Conservation (phyloP, 768 basidiomycete genomes). For the Lactifluus subvellereus region DNA sequence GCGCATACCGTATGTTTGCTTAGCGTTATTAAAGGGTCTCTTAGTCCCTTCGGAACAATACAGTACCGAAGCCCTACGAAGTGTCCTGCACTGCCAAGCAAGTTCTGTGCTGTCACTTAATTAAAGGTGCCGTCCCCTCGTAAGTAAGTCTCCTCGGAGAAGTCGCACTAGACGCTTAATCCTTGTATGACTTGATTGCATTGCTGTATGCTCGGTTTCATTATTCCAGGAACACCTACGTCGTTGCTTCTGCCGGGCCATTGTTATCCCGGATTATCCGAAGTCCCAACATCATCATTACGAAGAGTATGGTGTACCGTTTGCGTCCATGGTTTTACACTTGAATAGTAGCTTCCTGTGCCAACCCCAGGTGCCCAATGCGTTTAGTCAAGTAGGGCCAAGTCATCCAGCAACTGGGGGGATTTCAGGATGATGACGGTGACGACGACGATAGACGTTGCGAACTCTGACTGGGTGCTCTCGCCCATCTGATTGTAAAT, state of each 20-base stretch:
- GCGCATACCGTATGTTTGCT: too few species aligned
- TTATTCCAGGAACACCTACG: background rate
- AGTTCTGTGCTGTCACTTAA: background rate
- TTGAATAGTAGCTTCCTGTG: background rate
- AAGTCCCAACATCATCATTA: background rate
- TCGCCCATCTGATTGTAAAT: constrained; percentile 14
- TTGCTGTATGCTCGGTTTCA: background rate
- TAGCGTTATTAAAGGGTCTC: background rate
- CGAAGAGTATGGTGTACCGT: background rate
- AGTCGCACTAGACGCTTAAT: background rate
- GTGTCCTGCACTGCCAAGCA: background rate
- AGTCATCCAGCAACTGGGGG: background rate
- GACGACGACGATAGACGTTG: background rate
- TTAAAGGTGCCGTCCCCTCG: background rate
- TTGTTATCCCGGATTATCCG: constrained; percentile 12
- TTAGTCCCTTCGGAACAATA: background rate
- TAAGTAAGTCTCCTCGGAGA: background rate
- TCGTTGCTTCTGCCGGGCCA: constrained; percentile 8
- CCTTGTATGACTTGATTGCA: background rate
- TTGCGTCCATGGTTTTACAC: background rate
- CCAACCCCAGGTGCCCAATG: background rate
- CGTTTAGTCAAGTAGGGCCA: background rate
- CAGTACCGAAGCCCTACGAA: too few species aligned
- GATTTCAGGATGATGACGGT: background rate
- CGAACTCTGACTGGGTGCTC: background rate